phyloP scores from a whole-genome alignment of 805 yeast species.

The Candida silvicultrix region DNA sequence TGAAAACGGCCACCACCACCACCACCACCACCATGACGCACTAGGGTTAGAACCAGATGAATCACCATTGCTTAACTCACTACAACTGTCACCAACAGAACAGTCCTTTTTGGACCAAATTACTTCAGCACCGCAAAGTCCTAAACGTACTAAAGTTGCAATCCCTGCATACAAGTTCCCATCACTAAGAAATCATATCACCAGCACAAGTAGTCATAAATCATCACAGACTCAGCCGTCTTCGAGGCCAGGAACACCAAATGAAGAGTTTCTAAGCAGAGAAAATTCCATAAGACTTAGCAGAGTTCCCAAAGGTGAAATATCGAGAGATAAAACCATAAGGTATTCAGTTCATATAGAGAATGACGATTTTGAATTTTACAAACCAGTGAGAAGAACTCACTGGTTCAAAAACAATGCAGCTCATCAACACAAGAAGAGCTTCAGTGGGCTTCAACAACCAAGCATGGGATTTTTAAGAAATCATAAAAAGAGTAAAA shows the following conservation, averaged over 20 bases:
- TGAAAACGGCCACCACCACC: background rate
- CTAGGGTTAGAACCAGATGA: background rate
- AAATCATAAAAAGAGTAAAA: background rate
- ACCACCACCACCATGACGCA: no score
- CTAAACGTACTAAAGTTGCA: background rate
- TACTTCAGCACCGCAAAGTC: background rate
- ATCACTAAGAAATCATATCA: background rate
- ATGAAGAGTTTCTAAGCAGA: background rate
- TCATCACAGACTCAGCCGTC: background rate
- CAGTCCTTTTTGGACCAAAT: background rate
- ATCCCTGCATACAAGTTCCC: background rate
- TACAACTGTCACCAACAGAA: background rate
- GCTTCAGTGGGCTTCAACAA: background rate
- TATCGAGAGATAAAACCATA: background rate
- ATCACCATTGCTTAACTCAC: background rate
- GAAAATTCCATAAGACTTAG: background rate
- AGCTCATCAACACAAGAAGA: background rate
- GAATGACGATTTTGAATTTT: background rate
- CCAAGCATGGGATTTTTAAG: background rate
- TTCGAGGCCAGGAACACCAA: background rate
- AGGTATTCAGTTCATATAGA: background rate
- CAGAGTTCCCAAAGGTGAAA: background rate
- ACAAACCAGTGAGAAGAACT: background rate
- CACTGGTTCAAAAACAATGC: background rate
- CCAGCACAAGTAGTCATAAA: background rate